Base-by-base conservation (phyloP, 1,284 basidiomycete species). In the Thelephora terrestris region DNA sequence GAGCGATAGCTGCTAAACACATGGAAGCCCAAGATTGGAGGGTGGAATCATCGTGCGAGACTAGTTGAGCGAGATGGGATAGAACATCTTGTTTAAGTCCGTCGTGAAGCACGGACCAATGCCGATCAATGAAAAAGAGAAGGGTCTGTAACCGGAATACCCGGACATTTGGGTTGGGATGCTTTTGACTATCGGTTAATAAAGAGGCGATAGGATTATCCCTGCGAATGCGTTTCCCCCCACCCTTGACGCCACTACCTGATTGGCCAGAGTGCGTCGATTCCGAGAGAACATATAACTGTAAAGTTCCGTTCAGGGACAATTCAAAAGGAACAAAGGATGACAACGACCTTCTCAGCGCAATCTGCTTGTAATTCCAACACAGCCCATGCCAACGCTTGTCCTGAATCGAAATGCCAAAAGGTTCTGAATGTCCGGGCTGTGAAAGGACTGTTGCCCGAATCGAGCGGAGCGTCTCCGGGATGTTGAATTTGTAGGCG, bases 361-460 rank as follows among this genome's bases (percentile, higher is more conserved):
- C 82, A 85, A 58, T 93, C 89, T 4, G 90, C 85, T 52, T 88
- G 85, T n/a, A 96, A 66, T 61, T 94, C 83, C 4, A 94, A 65
- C 1, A 82, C 71, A 1, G 79, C 76, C 93, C 94, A 98, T 0
- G 80, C 73, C 34, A 90, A 61, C 0, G 88, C 87, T 60, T 90
- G 81, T 20, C 65, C 69, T 0, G 74, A 59, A 50, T 79, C 78
- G 57, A 97, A 91, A 53, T 78, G 76, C 66, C 74, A 77, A 3
- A 88, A 89, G 39, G 81, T 74, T 38, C 76, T 69, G 59, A 91
- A 88, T 1, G 83, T 85, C 18, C 61, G 67, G 0, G 78, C 73
- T 20, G 73, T 63, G 54, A 90, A 88, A 16, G 79, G 68, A 10
- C 60, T 55, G 35, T 59, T 50, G 25, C 18, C n/a, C 12, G 10